Evolutionary conservation across 345 rosid genomes (phyloP).

Genomic region (Pelargonium nanum): DNA sequence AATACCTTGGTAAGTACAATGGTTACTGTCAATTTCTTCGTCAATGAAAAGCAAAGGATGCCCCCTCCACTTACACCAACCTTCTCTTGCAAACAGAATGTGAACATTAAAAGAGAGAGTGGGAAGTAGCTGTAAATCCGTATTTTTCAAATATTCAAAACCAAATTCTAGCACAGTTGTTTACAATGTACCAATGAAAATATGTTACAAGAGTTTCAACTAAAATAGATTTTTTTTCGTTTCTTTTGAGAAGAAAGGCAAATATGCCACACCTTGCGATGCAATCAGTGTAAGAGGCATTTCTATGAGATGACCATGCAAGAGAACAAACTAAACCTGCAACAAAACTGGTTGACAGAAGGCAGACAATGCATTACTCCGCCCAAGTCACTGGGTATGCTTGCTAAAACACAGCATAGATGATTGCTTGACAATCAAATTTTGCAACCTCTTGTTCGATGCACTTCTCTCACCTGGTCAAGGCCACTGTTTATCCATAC

Average conservation of each 20-base stretch:
- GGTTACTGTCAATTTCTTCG: constrained; percentile 52
- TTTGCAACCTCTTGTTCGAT: constrained; percentile 55
- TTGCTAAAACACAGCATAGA: constrained; percentile 57
- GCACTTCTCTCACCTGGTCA: constrained; percentile 52
- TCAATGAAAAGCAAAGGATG: constrained; percentile 60
- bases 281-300: constrained; percentile 53
- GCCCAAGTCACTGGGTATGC: constrained; percentile 44
- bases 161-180: constrained; percentile 22
- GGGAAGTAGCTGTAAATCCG: no score
- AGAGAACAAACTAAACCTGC: constrained; percentile 50
- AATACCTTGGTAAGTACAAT: constrained; percentile 47
- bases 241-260: constrained; percentile 17
- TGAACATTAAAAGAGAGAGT: constrained; percentile 41
- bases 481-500: constrained; percentile 14
- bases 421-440: constrained; percentile 56
- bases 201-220: constrained; percentile 65
- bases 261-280: constrained; percentile 76
- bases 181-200: constrained; percentile 48
- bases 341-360: constrained; percentile 36
- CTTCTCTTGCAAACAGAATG: constrained; percentile 89
- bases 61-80: constrained; percentile 74
- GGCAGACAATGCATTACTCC: constrained; percentile 33
- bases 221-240: constrained; percentile 37
- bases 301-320: constrained; percentile 35
- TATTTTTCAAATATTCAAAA: constrained; percentile 18